Conservation (phyloP, 2,329 filamentous ascomycete genomes). For the Neobulgaria alba region DNA sequence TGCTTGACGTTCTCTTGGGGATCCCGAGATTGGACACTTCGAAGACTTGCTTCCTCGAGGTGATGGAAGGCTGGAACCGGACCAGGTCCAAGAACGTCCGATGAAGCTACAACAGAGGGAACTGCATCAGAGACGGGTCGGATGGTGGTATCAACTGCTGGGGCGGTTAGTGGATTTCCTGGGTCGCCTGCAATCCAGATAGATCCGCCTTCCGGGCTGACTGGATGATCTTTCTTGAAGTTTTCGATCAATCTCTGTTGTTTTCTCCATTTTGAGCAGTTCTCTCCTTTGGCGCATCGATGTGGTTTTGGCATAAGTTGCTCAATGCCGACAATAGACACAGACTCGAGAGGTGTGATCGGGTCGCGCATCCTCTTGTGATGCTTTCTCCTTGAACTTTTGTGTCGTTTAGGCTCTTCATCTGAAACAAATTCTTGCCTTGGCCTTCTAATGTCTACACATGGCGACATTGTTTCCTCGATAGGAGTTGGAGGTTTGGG, state of each 20-base stretch:
- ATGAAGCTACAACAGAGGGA: conserved; percentile 82
- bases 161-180: conserved; percentile 62
- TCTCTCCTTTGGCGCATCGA: conserved; percentile 76
- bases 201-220: conserved; percentile 49
- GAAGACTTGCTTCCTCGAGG: conserved; percentile 66
- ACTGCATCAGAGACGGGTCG: conserved; percentile 67
- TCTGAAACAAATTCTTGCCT: conserved; percentile 15
- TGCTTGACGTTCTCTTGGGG: conserved; percentile 90
- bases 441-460: conserved; percentile 13
- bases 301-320: conserved; percentile 80
- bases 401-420: conserved; percentile 22
- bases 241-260: conserved; percentile 70
- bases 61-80: conserved; percentile 54
- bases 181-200: conserved; percentile 73
- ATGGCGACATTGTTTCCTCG: conserved; percentile 40
- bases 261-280: conserved; percentile 73
- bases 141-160: conserved; percentile 34
- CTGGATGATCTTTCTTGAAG: conserved; percentile 68
- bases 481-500: conserved; percentile 51
- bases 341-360: conserved; percentile 72
- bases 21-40: conserved; percentile 61
- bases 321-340: conserved; percentile 88
- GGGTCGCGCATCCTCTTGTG: conserved; percentile 41
- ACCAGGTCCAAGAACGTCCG: conserved; percentile 73
- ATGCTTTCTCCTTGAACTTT: conserved; percentile 21